Evolutionary conservation across 176 grass and related monocot genomes (phyloP).

Genomic region (Saccharum spontaneum): DNA sequence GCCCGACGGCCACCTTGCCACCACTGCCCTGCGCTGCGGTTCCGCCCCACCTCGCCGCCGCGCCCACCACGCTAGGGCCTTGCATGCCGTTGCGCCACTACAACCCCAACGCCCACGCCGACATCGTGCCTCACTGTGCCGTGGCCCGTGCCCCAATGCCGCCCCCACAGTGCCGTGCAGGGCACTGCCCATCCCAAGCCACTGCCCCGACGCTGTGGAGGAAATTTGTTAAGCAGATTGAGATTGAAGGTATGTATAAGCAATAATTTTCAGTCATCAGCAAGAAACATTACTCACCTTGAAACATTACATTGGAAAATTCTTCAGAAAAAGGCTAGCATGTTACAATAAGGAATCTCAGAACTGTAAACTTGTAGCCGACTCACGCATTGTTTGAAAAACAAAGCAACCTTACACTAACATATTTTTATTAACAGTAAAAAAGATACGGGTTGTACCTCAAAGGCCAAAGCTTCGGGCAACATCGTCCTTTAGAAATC

Average conservation of each 20-base stretch:
- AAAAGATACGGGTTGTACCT: conserved; percentile 72
- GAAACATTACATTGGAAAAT: conserved; percentile 3
- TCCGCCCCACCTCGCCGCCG: too few species aligned
- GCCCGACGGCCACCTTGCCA: too few species aligned
- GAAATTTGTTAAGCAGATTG: conserved; percentile 80
- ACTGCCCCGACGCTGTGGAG: too few species aligned
- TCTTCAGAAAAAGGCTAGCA: background rate
- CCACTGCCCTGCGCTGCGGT: too few species aligned
- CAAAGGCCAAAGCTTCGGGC: conserved; percentile 66
- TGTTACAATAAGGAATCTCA: background rate
- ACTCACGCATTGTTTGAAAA: background rate
- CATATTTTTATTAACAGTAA: conserved; percentile 54
- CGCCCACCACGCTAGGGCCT: too few species aligned
- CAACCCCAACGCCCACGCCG: too few species aligned
- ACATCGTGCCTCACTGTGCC: too few species aligned
- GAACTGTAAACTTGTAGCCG: background rate
- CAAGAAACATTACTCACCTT: background rate
- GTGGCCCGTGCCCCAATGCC: too few species aligned
- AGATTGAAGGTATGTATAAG: conserved; percentile 78
- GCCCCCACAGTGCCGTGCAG: too few species aligned
- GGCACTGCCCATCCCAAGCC: too few species aligned
- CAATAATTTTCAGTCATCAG: conserved; percentile 13
- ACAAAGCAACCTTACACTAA: background rate
- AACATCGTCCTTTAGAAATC: conserved; percentile 68
- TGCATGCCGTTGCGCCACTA: too few species aligned